A percentile compares a stretch with the other conserved stretches of the same genome.
phyloP scores from a whole-genome alignment of 2,329 filamentous ascomycete species.

The Xylaria polymorpha region DNA sequence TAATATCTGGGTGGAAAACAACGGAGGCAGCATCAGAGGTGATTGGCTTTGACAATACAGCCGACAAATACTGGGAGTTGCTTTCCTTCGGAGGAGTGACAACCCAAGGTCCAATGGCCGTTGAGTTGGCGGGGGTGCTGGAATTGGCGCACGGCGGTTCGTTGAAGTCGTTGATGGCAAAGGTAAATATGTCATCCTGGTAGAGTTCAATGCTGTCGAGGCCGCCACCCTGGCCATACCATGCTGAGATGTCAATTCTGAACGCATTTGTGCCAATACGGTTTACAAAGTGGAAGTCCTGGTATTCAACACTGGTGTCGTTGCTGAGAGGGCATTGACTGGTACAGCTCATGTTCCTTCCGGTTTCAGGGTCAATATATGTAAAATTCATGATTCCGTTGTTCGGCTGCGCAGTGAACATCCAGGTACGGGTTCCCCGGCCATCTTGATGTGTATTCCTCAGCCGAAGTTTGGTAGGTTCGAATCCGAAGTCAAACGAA shows the following conservation, averaged over 20 bases:
- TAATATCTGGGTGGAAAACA: constrained; percentile 84
- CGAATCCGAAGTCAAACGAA: constrained; percentile 83
- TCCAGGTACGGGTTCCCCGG: constrained; percentile 87
- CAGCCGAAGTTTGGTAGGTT: constrained; percentile 86
- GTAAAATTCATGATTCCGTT: constrained; percentile 97
- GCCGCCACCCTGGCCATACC: constrained; percentile 87
- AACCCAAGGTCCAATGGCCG: constrained; percentile 78
- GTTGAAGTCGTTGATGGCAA: constrained; percentile 88
- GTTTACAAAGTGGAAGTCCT: constrained; percentile 95
- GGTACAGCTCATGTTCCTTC: constrained; percentile 78
- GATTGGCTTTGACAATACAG: constrained; percentile 67
- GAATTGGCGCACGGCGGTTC: constrained; percentile 81
- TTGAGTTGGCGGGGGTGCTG: constrained; percentile 73
- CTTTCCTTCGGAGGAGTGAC: constrained; percentile 75
- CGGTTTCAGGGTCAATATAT: constrained; percentile 80
- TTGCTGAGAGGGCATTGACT: constrained; percentile 85
- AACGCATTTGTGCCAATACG: constrained; percentile 88
- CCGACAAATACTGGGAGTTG: constrained; percentile 80
- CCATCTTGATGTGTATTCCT: constrained; percentile 89
- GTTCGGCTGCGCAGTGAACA: constrained; percentile 85
- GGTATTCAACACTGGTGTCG: constrained; percentile 72
- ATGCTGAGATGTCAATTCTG: constrained; percentile 84
- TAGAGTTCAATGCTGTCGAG: constrained; percentile 88
- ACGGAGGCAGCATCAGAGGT: constrained; percentile 73
- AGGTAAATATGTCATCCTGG: constrained; percentile 84